phyloP scores from a whole-genome alignment of 768 basidiomycete genomes.

The Tylopilus plumbeoviolaceoides region DNA sequence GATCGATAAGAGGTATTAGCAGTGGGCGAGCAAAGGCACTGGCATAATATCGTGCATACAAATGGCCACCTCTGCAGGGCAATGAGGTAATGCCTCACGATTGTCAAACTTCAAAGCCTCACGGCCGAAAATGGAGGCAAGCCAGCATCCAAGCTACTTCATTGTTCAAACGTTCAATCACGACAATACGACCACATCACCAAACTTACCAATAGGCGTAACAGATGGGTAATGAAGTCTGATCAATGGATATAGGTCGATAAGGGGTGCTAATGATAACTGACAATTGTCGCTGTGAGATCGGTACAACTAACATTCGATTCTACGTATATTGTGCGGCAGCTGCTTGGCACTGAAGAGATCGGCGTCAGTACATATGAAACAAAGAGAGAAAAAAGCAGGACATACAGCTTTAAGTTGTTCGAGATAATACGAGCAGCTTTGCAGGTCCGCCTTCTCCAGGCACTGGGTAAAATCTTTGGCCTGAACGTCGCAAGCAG shows the following conservation, averaged over 20 bases:
- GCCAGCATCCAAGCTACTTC: background rate
- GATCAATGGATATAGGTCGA: background rate
- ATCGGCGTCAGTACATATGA: constrained; percentile 6
- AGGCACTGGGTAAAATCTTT: constrained; percentile 88
- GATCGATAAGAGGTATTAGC: too few species aligned
- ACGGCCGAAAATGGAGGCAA: too few species aligned
- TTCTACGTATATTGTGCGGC: constrained; percentile 51
- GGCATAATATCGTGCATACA: too few species aligned
- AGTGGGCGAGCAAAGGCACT: too few species aligned
- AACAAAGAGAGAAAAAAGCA: background rate
- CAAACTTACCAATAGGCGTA: background rate
- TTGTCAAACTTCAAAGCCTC: too few species aligned
- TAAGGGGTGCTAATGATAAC: constrained; percentile 2
- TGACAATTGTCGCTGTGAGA: constrained; percentile 8
- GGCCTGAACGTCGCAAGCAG: constrained; percentile 72
- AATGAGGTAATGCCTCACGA: too few species aligned
- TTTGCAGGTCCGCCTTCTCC: constrained; percentile 72
- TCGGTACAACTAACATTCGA: constrained; percentile 3
- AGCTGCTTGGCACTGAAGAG: constrained; percentile 66
- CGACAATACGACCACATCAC: background rate
- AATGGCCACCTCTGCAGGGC: too few species aligned
- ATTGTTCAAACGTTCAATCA: background rate
- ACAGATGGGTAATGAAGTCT: background rate
- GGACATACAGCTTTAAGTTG: constrained; percentile 78
- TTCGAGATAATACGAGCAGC: constrained; percentile 85